Evolutionary conservation across 768 basidiomycete genomes (phyloP).

Genomic region (Suillus sp.): DNA sequence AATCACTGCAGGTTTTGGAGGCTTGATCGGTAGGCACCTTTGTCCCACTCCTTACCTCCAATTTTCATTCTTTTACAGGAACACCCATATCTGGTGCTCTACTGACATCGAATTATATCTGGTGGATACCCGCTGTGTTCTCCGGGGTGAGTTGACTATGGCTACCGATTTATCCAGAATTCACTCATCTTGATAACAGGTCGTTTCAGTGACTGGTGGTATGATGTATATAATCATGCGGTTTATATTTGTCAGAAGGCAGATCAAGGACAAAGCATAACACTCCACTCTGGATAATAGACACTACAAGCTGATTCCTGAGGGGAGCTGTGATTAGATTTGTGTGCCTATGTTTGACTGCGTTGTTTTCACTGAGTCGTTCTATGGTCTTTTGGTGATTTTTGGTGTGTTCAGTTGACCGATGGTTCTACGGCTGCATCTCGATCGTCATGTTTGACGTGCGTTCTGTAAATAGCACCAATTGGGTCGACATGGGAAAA

Average conservation of each 20-base stretch:
- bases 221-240: not conserved
- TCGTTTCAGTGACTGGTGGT: not conserved
- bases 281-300: not conserved
- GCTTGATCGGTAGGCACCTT: constrained; percentile 22
- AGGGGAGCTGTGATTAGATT: not conserved
- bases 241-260: not conserved
- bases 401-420: not conserved
- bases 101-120: constrained; percentile 49
- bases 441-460: not conserved
- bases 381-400: not conserved
- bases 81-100: constrained; percentile 61
- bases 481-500: not conserved
- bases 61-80: constrained; percentile 37
- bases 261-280: not conserved
- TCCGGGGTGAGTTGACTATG: constrained; percentile 37
- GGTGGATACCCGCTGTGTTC: constrained; percentile 41
- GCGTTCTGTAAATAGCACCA: not conserved
- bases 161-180: not conserved
- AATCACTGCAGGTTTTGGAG: constrained; percentile 25
- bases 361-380: not conserved
- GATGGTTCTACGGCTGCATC: not conserved
- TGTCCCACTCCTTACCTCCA: not conserved
- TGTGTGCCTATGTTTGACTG: not conserved
- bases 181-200: not conserved
- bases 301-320: not conserved